Evolutionary conservation across 1,139 yeast species (phyloP), one percentile per base, ranked within the genome.

Genomic region (Zygosaccharomyces pseudobailii): DNA sequence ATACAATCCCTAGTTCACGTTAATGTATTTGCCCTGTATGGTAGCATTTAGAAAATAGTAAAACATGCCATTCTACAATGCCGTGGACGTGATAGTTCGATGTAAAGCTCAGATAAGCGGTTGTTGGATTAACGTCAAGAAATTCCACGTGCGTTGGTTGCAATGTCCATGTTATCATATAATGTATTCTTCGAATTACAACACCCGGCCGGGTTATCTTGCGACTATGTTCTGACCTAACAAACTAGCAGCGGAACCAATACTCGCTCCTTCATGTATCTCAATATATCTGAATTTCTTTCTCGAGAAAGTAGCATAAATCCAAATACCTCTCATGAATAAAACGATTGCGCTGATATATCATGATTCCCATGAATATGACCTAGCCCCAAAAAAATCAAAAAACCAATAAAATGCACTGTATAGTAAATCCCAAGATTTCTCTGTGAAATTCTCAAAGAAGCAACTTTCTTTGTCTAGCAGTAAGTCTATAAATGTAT

Each of bases 401-500:
- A 34, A 34, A 34, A 34, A 13, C 36, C 20, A 23, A 23, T 23
- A 22, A 34, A 7, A 34, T 19, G 22, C 13, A 34, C 22, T 34
- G 20, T 22, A 17, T 17, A 34, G 21, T 17, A 6, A 34, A n/a
- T 9, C 10, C 36, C 22, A 34, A 34, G 20, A 17, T 19, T 10
- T 34, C 13, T 23, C 10, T 10, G 20, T 9, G 21, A 19, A 19
- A n/a, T 34, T 22, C n/a, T 31, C 20, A 31, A 17, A 17, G 17
- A 9, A 10, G 20, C 96, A 89, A 8, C 79, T 70, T 45, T 77
- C 82, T 47, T 78, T 82, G 25, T 68, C 66, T 5, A 76, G 72
- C 46, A 73, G 71, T 31, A 84, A 71, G 56, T 87, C 92, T 39
- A 76, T 77, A 58, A 75, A 84, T 6, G 76, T 65, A 44, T 76